These are phyloP conservation scores for Aplosporella prunicola DNA, from an alignment of 2,329 filamentous ascomycete species.

Conservation along the genomic window DNA sequence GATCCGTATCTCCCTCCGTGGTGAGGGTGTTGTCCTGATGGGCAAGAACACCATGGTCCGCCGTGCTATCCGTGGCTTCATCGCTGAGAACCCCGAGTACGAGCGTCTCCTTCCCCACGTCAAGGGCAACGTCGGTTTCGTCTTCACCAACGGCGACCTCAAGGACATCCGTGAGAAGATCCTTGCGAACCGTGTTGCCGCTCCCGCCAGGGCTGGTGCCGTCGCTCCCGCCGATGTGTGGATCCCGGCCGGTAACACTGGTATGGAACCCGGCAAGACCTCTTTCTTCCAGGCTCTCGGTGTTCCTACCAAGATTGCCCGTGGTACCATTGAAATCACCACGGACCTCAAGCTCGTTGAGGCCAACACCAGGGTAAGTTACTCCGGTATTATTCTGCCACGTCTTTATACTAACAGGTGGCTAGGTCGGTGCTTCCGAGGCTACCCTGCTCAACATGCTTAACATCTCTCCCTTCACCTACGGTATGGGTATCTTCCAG, in stretches of 20 bases:
- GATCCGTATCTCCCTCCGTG: constrained; percentile 87
- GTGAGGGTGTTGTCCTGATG: constrained; percentile 92
- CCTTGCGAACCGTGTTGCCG: constrained; percentile 91
- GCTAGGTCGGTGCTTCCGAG: constrained; percentile 83
- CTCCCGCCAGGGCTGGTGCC: constrained; percentile 95
- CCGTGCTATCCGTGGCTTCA: constrained; percentile 93
- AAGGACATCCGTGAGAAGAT: constrained; percentile 92
- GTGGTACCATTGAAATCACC: constrained; percentile 99
- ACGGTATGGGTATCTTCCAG: constrained; percentile 92
- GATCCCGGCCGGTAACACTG: constrained; percentile 96
- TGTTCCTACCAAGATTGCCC: constrained; percentile 99
- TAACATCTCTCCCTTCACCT: constrained; percentile 99
- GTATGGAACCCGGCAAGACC: constrained; percentile 99
- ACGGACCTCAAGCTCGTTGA: constrained; percentile 96
- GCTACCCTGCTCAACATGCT: constrained; percentile 98
- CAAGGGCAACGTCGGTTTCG: constrained; percentile 48
- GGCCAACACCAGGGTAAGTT: constrained; percentile 60
- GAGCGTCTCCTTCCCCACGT: constrained; percentile 94
- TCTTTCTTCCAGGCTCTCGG: constrained; percentile 99
- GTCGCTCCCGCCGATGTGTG: constrained; percentile 88
- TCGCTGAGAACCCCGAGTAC: constrained; percentile 86
- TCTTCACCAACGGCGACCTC: constrained; percentile 97
- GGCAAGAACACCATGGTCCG: constrained; percentile 99
- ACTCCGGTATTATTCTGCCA: not conserved
- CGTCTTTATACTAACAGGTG: not conserved